Base-by-base conservation (phyloP, 2,329 filamentous ascomycete species). In the Aureobasidium sp. region DNA sequence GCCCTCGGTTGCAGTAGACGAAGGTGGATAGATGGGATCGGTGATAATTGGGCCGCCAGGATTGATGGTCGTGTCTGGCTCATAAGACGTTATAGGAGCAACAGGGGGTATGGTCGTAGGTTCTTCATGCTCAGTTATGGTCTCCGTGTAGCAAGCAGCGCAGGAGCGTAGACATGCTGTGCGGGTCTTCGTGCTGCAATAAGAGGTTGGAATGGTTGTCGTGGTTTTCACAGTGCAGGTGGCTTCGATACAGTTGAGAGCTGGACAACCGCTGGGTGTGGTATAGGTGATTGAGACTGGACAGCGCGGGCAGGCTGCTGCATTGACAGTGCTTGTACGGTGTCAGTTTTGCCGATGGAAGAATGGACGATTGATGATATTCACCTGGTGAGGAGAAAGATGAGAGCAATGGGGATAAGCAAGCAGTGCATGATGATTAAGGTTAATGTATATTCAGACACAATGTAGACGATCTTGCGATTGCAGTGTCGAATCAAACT, bases 201-300 rank as follows among this genome's bases (percentile, higher is more conserved):
- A 41, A 12, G 51, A 46, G 26, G 27, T 48, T 15, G 43, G 29
- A 8, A 53, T 36, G 43, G 29, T 36, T 24, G 51, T 41, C 27
- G 52, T 44, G 34, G 46, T 24, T 57, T 52, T 55, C 12, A 57
- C 20, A 2, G 52, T 57, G 24, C 51, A 57, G 26, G 52, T 57
- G 15, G 32, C 24, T 20, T 27, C 12, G 10, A 57, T 9, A 26
- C 51, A 55, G n/a, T 34, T 39, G 32, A 48, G 37, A 5, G 60
- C 37, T 13, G 41, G 41, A 44, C 51, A 57, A 29, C 20, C 26
- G 8, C 43, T 9, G 3, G 51, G 39, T 5, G 61, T 39, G 24
- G 44, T 47, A 32, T 61, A 63, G 15, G 55, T 48, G 36, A 51
- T 65, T 26, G 61, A 56, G 15, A 62, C 59, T 12, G 61, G 61